Evolutionary conservation across 805 yeast species (phyloP), one percentile per base, ranked within the genome.

Genomic region (Hanseniaspora meyeri): DNA sequence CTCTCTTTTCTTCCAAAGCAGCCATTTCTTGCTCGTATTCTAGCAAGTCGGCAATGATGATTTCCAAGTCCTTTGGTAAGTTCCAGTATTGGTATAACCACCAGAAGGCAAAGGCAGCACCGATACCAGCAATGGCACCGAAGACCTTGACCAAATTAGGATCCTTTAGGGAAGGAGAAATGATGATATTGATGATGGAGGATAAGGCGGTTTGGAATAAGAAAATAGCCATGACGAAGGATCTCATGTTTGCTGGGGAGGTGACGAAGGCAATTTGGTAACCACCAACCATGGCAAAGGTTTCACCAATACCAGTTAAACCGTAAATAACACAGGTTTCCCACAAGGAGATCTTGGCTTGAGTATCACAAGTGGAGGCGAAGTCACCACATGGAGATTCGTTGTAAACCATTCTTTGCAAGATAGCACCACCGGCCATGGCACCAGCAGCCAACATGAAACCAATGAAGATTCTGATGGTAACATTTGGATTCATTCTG

Each of bases 241-340:
- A 69, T 59, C 70, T 73, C 74, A 72, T 71, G 43, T 77, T 70
- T 9, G 75, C 76, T 43, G 93, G 93, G 6, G 93, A 91, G 72
- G 85, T 83, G 31, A 89, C 81, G 71, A 83, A 86, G 19, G 95
- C 95, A 65, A 83, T 85, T 71, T 86, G 93, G 62, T 83, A 77
- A 63, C 91, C 93, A 24, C 93, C 85, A 63, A 85, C 79, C 54
- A 86, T 82, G 36, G 90, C 89, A 62, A 86, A 77, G 61, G 85
- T 85, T 69, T 86, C 95, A 17, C 89, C 79, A 55, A 83, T 66
- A 12, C 86, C 91, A 68, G 83, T 80, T 60, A 86, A 70, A 45
- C 83, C 76, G 68, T 85, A 86, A 4, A 88, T 84, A 17, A 60
- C 47, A 48, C 62, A 72, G 46, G 64, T 65, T 51, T 59, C 51